These are phyloP conservation scores for Cutaneotrichosporon daszewskae DNA, from an alignment of 1,284 basidiomycete genomes.

Conservation along the genomic window DNA sequence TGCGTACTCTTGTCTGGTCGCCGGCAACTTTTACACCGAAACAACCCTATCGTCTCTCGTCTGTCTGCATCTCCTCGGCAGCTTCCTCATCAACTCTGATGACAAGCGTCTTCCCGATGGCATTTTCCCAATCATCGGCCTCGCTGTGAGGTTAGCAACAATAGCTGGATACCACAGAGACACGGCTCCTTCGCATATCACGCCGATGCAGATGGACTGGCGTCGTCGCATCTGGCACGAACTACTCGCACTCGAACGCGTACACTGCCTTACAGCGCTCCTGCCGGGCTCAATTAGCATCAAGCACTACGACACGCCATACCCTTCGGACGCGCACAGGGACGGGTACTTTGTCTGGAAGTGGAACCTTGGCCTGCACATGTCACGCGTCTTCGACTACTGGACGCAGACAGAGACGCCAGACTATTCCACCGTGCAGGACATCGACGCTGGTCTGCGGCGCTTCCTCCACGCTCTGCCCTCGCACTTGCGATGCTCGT, in stretches of 20 bases:
- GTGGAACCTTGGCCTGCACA: constrained; percentile 19
- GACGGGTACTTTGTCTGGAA: constrained; percentile 17
- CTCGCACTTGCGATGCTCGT: constrained; percentile 5
- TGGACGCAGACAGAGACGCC: constrained; percentile 14
- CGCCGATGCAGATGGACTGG: constrained; percentile 13
- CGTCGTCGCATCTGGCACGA: constrained; percentile 18
- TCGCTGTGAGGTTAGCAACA: constrained; percentile 14
- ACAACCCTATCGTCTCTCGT: constrained; percentile 15
- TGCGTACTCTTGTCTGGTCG: constrained; percentile 16
- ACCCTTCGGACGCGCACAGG: constrained; percentile 12
- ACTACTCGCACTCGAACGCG: constrained; percentile 14
- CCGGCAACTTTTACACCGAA: constrained; percentile 19
- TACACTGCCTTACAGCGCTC: constrained; percentile 15
- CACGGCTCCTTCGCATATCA: constrained; percentile 8
- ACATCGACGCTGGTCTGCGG: constrained; percentile 16
- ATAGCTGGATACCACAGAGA: constrained; percentile 19
- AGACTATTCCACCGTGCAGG: constrained; percentile 10
- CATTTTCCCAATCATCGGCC: constrained; percentile 17
- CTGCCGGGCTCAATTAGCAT: constrained; percentile 15
- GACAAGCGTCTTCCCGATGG: constrained; percentile 17
- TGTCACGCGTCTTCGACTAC: constrained; percentile 17
- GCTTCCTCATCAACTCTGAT: constrained; percentile 19
- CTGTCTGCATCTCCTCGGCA: constrained; percentile 12
- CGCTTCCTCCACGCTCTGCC: constrained; percentile 13
- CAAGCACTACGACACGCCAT: constrained; percentile 18